These are phyloP conservation scores for Phoma sp. DNA, from an alignment of 2,329 filamentous ascomycete species.

Conservation along the genomic window DNA sequence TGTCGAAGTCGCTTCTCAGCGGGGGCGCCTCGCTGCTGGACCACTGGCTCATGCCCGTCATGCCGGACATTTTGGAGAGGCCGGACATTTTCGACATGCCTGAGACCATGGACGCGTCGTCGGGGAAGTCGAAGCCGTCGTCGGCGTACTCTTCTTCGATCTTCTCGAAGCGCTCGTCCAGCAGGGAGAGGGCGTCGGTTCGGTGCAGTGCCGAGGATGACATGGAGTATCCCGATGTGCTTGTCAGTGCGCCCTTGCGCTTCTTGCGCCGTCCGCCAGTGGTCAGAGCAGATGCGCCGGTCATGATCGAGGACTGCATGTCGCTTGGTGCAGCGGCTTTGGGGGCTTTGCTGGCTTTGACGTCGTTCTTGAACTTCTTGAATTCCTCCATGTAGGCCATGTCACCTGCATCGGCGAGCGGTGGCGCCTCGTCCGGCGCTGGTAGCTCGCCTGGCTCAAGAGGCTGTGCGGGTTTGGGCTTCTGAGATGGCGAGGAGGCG, in stretches of 20 bases:
- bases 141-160: constrained; percentile 81
- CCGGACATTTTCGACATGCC: constrained; percentile 62
- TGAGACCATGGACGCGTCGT: constrained; percentile 57
- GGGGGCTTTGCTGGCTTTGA: constrained; percentile 57
- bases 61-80: constrained; percentile 48
- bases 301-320: constrained; percentile 74
- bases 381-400: constrained; percentile 93
- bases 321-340: constrained; percentile 63
- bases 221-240: constrained; percentile 89
- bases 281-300: constrained; percentile 72
- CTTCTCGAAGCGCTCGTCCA: constrained; percentile 91
- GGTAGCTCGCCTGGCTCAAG: constrained; percentile 57
- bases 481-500: constrained; percentile 57
- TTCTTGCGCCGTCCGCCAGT: constrained; percentile 84
- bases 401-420: constrained; percentile 57
- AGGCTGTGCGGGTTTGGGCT: constrained; percentile 47
- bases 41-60: constrained; percentile 45
- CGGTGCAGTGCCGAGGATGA: constrained; percentile 85
- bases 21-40: constrained; percentile 56
- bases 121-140: constrained; percentile 43
- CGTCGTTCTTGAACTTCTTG: constrained; percentile 89
- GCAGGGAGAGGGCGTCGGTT: constrained; percentile 82
- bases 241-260: constrained; percentile 91
- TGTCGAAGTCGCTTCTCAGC: constrained; percentile 80
- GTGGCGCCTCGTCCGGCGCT: constrained; percentile 42